Conservation (phyloP, 257 asterid species). For the Primulina huaijiensis region DNA sequence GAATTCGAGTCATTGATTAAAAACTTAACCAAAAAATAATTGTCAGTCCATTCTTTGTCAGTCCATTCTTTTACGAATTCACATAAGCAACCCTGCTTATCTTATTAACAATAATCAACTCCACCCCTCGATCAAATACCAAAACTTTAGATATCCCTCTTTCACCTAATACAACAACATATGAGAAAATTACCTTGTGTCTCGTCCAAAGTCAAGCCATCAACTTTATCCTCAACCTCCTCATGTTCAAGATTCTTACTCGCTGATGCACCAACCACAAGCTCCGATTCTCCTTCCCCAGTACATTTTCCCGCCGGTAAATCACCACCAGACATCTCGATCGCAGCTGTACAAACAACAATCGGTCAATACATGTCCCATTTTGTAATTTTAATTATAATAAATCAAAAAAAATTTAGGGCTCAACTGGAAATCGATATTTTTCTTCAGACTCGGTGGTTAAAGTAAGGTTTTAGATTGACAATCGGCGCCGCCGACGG, state of each 20-base stretch:
- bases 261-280: slow-evolving; percentile 26
- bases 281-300: slow-evolving; percentile 42
- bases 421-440: not conserved
- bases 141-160: no score
- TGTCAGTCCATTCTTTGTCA: not conserved
- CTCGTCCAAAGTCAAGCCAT: slow-evolving; percentile 48
- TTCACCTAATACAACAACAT: not conserved
- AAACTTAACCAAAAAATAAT: not conserved
- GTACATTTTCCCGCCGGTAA: slow-evolving; percentile 22
- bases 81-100: not conserved
- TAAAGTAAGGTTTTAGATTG: no score
- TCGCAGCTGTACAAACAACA: slow-evolving; percentile 28
- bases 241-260: slow-evolving; percentile 31
- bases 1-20: not conserved
- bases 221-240: slow-evolving; percentile 54
- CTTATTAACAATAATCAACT: not conserved
- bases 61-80: not conserved
- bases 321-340: slow-evolving; percentile 33
- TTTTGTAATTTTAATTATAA: not conserved
- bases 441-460: not conserved
- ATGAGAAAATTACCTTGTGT: slow-evolving; percentile 44
- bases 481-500: not conserved
- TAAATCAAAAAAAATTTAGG: not conserved
- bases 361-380: not conserved
- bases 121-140: not conserved